Conservation (phyloP, 257 asterid species). For the Nicotiana tomentosiformis region DNA sequence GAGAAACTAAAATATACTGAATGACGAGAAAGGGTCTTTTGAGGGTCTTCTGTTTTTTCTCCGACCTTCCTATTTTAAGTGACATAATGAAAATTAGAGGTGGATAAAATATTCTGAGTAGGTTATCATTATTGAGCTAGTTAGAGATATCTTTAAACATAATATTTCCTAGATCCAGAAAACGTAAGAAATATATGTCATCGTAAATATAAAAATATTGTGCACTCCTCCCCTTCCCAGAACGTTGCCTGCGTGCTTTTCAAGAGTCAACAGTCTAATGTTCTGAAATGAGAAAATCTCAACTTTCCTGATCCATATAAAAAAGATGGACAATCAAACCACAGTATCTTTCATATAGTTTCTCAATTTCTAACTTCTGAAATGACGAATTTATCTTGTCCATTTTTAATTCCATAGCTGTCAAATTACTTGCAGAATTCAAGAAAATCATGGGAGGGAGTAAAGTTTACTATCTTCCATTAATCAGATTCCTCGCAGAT, state of each 20-base stretch:
- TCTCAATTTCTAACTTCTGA: background rate
- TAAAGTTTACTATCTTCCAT: background rate
- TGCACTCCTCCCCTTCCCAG: background rate
- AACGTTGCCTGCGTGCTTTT: background rate
- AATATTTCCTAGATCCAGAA: constrained; percentile 1
- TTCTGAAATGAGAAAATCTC: background rate
- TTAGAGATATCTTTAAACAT: background rate
- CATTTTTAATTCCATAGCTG: background rate
- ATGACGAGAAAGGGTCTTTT: background rate
- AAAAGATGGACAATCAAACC: background rate
- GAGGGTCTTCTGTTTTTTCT: background rate
- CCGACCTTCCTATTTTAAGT: background rate
- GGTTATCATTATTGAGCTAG: background rate
- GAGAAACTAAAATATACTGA: background rate
- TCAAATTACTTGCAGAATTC: background rate
- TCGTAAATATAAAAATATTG: background rate
- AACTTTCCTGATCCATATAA: background rate
- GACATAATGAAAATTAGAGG: background rate
- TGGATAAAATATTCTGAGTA: background rate
- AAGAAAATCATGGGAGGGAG: background rate
- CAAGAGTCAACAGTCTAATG: background rate
- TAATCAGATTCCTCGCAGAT: background rate
- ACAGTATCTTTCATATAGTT: background rate
- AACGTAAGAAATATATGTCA: background rate
- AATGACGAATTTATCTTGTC: background rate